Percentiles rank a stretch among this genome's conserved stretches.
Conservation (phyloP, 164 flowering plant species). For the Euptelea pleiosperma region DNA sequence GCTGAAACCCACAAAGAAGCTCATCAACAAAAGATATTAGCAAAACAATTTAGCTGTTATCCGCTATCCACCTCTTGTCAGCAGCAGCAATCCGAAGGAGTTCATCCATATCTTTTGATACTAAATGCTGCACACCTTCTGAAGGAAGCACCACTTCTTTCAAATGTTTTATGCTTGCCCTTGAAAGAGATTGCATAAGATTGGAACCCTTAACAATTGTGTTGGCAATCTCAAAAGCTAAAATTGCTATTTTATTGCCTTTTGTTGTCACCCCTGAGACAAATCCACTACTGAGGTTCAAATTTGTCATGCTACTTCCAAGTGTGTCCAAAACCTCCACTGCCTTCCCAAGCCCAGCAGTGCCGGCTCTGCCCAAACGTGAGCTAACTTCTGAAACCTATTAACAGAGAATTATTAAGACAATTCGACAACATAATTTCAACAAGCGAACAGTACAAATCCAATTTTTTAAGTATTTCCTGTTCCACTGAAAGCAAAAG, state of each 20-base stretch:
- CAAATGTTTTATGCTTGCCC: constrained; percentile 53
- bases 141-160: constrained; percentile 68
- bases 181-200: constrained; percentile 70
- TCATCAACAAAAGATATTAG: no score
- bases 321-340: constrained; percentile 80
- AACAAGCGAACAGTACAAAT: no score
- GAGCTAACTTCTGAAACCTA: constrained; percentile 75
- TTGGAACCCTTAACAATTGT: constrained; percentile 80
- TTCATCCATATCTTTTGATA: constrained; percentile 66
- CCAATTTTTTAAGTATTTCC: neutral
- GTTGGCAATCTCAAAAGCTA: constrained; percentile 87
- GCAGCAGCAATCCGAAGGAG: constrained; percentile 67
- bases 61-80: constrained; percentile 59
- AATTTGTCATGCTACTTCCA: constrained; percentile 78
- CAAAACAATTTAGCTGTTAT: neutral
- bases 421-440: no score
- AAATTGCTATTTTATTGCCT: constrained; percentile 64
- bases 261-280: constrained; percentile 59
- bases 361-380: constrained; percentile 69
- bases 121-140: constrained; percentile 63
- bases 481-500: no score
- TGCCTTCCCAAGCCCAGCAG: constrained; percentile 73
- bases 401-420: neutral
- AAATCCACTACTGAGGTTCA: constrained; percentile 57
- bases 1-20: neutral